Base-by-base conservation (phyloP, 768 basidiomycete species). In the Boletus rubescentipes region DNA sequence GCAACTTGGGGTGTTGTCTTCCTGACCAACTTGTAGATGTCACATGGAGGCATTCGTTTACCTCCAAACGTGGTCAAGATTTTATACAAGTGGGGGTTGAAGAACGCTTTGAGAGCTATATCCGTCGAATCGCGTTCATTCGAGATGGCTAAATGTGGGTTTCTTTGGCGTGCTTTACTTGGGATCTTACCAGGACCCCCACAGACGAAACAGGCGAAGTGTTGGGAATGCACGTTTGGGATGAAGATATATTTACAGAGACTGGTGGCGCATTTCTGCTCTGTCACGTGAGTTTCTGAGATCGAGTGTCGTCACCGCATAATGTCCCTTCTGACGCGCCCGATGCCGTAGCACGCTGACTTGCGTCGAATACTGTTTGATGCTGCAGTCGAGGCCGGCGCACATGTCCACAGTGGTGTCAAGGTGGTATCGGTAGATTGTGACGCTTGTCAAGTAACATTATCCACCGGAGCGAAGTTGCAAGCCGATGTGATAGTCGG, bases 61-160 rank as follows among this genome's bases (percentile, higher is more conserved):
- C 80, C 82, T 38, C 83, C 84, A 14, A 85, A 85, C 53, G 76
- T 84, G 69, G 81, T 82, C 31, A 76, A 77, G 47, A 68, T 85
- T 4, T 66, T 85, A 23, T 73, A 75, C 50, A 73, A 78, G 54
- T 86, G 84, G 84, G 83, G 79, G 14, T 72, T 82, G 2, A 75
- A 70, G 21, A 74, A 78, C 16, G 63, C 69, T 8, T 65, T 86
- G 43, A 67, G 68, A 8, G 68, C 73, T 39, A 72, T 75, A 23
- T 55, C 67, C 3, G 32, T 68, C 12, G 55, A 61, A 35, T 65
- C 62, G 9, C 35, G 30, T 23, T 60, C 59, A 15, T 53, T 71
- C 16, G 43, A 64, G 32, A 58, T 73, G 31, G 39, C 51, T 26
- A 71, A 62, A 47, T 69, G 70, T 71, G 36, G 15, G 69, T 65